A percentile compares a stretch with the other conserved stretches of the same genome.
These are phyloP conservation scores for Monilinia aucupariae DNA, from an alignment of 2,329 filamentous ascomycete species.

Conservation along the genomic window DNA sequence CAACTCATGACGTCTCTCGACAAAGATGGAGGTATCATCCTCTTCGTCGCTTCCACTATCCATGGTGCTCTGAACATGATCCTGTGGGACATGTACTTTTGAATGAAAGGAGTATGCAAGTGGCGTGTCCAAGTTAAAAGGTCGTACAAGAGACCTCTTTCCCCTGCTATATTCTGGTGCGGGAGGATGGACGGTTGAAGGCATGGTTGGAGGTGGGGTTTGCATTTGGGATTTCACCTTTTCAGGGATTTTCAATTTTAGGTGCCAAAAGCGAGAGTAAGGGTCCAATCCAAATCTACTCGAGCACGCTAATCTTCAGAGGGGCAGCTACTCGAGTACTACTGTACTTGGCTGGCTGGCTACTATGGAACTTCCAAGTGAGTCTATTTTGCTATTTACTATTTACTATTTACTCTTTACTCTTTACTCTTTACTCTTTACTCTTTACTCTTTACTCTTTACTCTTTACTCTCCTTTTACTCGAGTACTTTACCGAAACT, in stretches of 20 bases:
- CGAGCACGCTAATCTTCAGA: neutral
- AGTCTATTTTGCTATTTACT: too few relatives aligned
- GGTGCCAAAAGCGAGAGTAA: neutral
- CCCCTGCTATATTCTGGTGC: neutral
- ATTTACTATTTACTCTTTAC: too few relatives aligned
- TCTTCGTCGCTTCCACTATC: slow-evolving; percentile 22
- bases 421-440: too few relatives aligned
- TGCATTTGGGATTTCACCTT: neutral
- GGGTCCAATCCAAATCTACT: neutral
- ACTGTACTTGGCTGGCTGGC: too few relatives aligned
- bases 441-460: too few relatives aligned
- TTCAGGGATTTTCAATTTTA: neutral
- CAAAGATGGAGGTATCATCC: slow-evolving; percentile 36
- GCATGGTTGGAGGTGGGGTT: neutral
- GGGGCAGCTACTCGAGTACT: too few relatives aligned
- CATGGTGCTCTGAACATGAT: slow-evolving; percentile 20
- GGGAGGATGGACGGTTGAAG: neutral
- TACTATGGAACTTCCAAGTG: too few relatives aligned
- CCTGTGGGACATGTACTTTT: neutral
- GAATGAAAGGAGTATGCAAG: neutral
- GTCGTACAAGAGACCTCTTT: neutral
- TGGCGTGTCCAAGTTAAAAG: slow-evolving; percentile 10
- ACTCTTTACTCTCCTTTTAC: too few relatives aligned
- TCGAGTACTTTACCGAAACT: too few relatives aligned
- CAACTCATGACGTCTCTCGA: slow-evolving; percentile 50